phyloP scores from a whole-genome alignment of 352 stramenopile species.

The Detonula confervacea region DNA sequence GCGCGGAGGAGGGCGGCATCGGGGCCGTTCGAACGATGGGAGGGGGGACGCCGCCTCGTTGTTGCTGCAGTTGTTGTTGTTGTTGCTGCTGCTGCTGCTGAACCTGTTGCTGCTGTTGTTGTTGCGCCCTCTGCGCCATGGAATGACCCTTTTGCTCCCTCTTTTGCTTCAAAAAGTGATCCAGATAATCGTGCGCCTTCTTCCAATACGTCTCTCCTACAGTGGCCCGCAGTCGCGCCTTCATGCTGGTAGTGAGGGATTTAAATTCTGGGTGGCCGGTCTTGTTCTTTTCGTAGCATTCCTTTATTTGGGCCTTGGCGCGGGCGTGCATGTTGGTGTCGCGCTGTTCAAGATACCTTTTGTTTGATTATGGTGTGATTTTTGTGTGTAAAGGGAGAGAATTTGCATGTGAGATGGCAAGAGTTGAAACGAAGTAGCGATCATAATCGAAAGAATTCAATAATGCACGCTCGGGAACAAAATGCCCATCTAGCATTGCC shows the following conservation, averaged over 20 bases:
- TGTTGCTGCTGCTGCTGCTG: slow-evolving; percentile 20
- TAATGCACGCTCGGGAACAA: not conserved
- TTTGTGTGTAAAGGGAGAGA: not conserved
- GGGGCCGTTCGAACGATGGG: slow-evolving; percentile 8
- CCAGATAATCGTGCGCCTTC: slow-evolving; percentile 68
- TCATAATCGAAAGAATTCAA: not conserved
- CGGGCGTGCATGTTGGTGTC: slow-evolving; percentile 64
- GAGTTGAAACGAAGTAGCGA: not conserved
- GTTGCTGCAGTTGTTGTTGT: slow-evolving; percentile 22
- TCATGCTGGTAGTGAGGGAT: slow-evolving; percentile 75
- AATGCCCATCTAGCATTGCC: not conserved
- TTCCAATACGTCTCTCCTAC: slow-evolving; percentile 81
- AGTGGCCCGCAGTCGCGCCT: slow-evolving; percentile 56
- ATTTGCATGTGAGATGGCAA: not conserved
- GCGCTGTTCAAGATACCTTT: slow-evolving; percentile 76
- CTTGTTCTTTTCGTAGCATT: slow-evolving; percentile 84
- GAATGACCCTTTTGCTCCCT: slow-evolving; percentile 2
- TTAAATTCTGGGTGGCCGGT: slow-evolving; percentile 62
- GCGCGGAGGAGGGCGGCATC: not conserved
- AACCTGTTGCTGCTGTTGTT: slow-evolving; percentile 23
- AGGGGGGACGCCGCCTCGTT: not conserved
- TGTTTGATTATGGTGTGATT: not conserved
- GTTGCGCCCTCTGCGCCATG: slow-evolving; percentile 2
- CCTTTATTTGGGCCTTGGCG: slow-evolving; percentile 77
- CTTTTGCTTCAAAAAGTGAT: slow-evolving; percentile 62